Evolutionary conservation across 2,329 filamentous ascomycete genomes (phyloP).

Genomic region (Xylaria sp.): DNA sequence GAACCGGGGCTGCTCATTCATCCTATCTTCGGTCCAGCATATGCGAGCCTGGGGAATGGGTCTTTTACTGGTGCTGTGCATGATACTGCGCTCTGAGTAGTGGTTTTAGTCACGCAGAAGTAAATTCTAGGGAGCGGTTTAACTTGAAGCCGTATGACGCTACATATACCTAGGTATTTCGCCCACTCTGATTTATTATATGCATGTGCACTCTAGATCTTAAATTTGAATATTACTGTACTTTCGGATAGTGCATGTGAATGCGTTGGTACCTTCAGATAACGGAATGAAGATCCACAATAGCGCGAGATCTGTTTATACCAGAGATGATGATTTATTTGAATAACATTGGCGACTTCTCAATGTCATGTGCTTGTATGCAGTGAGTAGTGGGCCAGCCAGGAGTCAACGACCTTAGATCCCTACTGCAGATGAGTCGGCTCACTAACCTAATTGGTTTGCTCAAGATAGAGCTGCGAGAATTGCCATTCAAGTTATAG

Average conservation of each 20-base stretch:
- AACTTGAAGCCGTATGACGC: too few relatives aligned
- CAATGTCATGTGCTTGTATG: background rate
- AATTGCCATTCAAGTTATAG: background rate
- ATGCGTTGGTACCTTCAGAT: too few relatives aligned
- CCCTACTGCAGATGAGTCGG: background rate
- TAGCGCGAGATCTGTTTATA: background rate
- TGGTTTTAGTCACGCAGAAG: background rate
- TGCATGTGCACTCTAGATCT: too few relatives aligned
- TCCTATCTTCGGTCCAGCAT: slow-evolving; percentile 4
- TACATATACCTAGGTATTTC: too few relatives aligned
- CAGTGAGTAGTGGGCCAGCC: background rate
- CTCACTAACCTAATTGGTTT: background rate
- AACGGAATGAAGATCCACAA: too few relatives aligned
- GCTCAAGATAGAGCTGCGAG: background rate
- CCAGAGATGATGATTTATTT: background rate
- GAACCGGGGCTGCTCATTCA: slow-evolving; percentile 22
- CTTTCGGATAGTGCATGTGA: too few relatives aligned
- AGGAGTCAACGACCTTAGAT: background rate
- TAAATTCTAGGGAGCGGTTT: too few relatives aligned
- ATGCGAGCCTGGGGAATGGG: slow-evolving; percentile 3
- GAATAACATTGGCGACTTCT: background rate
- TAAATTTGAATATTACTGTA: too few relatives aligned
- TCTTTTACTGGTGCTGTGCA: slow-evolving; percentile 5
- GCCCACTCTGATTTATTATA: too few relatives aligned
- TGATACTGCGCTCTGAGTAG: slow-evolving; percentile 1